These are phyloP conservation scores for Pseudocercospora eumusae DNA, from an alignment of 2,329 filamentous ascomycete genomes.

Conservation along the genomic window DNA sequence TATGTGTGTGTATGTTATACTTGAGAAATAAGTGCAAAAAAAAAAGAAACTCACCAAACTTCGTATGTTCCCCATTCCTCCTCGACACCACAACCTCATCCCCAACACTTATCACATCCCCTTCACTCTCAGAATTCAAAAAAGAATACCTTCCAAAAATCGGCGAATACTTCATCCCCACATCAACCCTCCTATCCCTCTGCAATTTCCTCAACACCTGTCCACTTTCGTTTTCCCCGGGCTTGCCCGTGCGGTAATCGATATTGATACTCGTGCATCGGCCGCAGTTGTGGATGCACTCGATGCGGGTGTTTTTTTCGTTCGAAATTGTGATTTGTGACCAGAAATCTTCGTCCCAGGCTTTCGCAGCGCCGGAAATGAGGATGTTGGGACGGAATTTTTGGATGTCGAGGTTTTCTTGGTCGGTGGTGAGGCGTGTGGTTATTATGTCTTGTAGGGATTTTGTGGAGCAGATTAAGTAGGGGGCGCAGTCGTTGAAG, in stretches of 20 bases:
- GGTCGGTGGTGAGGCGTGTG: slow-evolving; percentile 40
- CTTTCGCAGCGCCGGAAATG: slow-evolving; percentile 42
- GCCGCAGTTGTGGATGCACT: slow-evolving; percentile 49
- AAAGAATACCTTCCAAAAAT: slow-evolving; percentile 54
- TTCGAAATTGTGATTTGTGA: slow-evolving; percentile 42
- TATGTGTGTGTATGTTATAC: too few species aligned
- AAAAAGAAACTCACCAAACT: slow-evolving; percentile 50
- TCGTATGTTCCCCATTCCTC: slow-evolving; percentile 44
- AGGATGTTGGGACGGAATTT: slow-evolving; percentile 53
- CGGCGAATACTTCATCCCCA: slow-evolving; percentile 49
- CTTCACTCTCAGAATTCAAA: slow-evolving; percentile 38
- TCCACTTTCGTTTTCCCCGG: slow-evolving; percentile 42
- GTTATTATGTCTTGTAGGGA: slow-evolving; percentile 68
- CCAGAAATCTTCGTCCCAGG: slow-evolving; percentile 54
- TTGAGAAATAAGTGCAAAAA: too few species aligned
- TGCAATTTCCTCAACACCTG: slow-evolving; percentile 50
- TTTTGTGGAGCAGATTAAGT: slow-evolving; percentile 68
- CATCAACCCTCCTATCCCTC: slow-evolving; percentile 49
- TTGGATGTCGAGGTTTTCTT: slow-evolving; percentile 41
- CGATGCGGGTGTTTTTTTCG: too few species aligned
- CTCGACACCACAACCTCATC: slow-evolving; percentile 47
- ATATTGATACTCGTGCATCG: slow-evolving; percentile 52
- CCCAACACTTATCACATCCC: slow-evolving; percentile 42
- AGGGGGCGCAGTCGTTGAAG: slow-evolving; percentile 75
- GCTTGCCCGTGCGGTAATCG: slow-evolving; percentile 49